These are phyloP conservation scores for Clathrus columnatus DNA, from an alignment of 768 basidiomycete species.

Conservation along the genomic window DNA sequence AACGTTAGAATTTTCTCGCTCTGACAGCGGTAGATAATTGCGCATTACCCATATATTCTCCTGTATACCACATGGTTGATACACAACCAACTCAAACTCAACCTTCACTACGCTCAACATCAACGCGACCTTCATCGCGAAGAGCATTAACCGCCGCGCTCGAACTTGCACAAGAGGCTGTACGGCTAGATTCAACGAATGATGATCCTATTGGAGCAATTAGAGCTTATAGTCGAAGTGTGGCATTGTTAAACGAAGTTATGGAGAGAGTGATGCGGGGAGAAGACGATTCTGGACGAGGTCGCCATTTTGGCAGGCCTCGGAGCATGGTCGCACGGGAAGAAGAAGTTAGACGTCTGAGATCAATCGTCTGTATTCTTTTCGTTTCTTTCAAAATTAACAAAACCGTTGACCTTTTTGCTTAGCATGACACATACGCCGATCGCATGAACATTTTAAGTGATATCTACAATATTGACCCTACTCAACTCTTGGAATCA, in stretches of 20 bases:
- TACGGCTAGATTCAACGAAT: slow-evolving; percentile 78
- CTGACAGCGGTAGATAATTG: too few relatives aligned
- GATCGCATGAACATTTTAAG: slow-evolving; percentile 91
- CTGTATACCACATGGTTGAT: background rate
- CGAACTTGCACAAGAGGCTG: slow-evolving; percentile 83
- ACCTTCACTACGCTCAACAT: background rate
- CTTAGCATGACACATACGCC: slow-evolving; percentile 88
- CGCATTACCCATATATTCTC: too few relatives aligned
- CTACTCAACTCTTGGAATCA: slow-evolving; percentile 54
- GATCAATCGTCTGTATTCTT: slow-evolving; percentile 69
- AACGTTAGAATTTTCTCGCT: too few relatives aligned
- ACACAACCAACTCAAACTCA: background rate
- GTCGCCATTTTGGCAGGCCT: slow-evolving; percentile 43
- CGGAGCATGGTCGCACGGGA: slow-evolving; percentile 83
- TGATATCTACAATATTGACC: slow-evolving; percentile 80
- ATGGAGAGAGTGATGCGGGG: slow-evolving; percentile 87
- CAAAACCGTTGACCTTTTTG: slow-evolving; percentile 9
- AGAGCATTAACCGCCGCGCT: slow-evolving; percentile 79
- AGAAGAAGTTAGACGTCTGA: slow-evolving; percentile 79
- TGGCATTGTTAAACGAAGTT: slow-evolving; percentile 79
- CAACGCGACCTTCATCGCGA: slow-evolving; percentile 64
- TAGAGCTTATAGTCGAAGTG: slow-evolving; percentile 80
- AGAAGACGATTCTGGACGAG: slow-evolving; percentile 61
- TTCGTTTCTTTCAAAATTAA: background rate
- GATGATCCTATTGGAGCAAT: slow-evolving; percentile 86